Conservation (phyloP, 441 rosid genomes). For the Croton setiger region DNA sequence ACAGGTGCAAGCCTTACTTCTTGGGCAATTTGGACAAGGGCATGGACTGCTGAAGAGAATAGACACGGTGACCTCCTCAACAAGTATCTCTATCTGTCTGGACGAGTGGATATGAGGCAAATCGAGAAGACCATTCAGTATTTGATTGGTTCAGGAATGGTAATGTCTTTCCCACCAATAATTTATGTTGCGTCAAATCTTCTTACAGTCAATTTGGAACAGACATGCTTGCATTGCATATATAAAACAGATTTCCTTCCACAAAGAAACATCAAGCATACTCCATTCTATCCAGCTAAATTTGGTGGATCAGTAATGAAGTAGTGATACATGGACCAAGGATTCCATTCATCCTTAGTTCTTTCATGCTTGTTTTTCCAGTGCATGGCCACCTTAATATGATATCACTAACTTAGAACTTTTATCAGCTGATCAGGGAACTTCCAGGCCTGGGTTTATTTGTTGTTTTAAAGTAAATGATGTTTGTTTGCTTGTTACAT, state of each 20-base stretch:
- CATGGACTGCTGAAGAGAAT: slow-evolving; percentile 98
- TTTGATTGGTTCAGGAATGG: slow-evolving; percentile 97
- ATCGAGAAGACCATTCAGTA: slow-evolving; percentile 94
- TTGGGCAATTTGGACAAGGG: slow-evolving; percentile 96
- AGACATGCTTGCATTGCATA: neutral
- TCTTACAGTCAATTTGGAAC: neutral
- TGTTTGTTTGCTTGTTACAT: neutral
- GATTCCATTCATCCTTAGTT: neutral
- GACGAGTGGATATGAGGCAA: slow-evolving; percentile 92
- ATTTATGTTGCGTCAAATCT: neutral
- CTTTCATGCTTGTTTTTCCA: neutral
- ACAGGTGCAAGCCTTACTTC: slow-evolving; percentile 83
- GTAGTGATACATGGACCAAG: neutral
- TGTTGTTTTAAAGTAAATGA: neutral
- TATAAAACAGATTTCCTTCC: neutral
- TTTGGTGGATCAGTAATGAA: neutral
- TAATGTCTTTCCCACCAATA: slow-evolving; percentile 32
- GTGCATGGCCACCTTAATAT: neutral
- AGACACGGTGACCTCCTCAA: slow-evolving; percentile 91
- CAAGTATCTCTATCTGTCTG: slow-evolving; percentile 82
- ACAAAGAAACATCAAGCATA: neutral
- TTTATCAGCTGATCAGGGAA: neutral
- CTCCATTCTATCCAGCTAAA: neutral
- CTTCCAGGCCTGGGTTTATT: neutral
- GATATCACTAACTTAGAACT: neutral